These are phyloP conservation scores for Sporothrix pallida DNA, from an alignment of 2,329 filamentous ascomycete species.

Conservation along the genomic window DNA sequence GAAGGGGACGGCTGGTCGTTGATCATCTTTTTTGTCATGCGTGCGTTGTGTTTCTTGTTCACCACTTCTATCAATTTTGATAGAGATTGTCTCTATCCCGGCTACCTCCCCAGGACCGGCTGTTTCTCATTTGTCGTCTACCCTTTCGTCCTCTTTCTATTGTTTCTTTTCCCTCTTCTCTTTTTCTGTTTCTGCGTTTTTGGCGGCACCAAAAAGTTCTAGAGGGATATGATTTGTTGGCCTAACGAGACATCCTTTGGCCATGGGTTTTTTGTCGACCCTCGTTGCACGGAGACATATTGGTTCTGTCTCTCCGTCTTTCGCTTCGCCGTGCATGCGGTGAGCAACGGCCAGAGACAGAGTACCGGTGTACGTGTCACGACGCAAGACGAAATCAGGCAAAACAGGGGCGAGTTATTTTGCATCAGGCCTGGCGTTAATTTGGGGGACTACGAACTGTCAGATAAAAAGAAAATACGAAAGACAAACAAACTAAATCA, in stretches of 20 bases:
- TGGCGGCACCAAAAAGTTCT: constrained; percentile 30
- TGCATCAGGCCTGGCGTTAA: constrained; percentile 33
- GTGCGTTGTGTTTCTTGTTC: neutral
- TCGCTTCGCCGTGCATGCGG: constrained; percentile 1
- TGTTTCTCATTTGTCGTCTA: neutral
- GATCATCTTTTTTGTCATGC: constrained; percentile 7
- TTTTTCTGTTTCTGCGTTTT: constrained; percentile 25
- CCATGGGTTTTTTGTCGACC: constrained; percentile 5
- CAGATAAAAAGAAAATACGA: constrained; percentile 28
- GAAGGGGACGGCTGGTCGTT: neutral
- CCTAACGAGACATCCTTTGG: constrained; percentile 22
- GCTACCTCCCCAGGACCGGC: neutral
- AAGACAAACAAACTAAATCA: neutral
- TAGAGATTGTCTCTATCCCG: neutral
- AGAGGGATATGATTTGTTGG: constrained; percentile 27
- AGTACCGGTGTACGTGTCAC: neutral
- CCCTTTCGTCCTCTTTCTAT: no score
- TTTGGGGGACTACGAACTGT: constrained; percentile 21
- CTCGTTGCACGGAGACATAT: neutral
- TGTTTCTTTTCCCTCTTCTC: neutral
- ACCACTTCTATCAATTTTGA: neutral
- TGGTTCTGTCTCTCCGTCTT: neutral
- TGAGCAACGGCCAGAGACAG: constrained; percentile 3
- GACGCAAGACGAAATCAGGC: constrained; percentile 5
- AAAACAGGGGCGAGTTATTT: constrained; percentile 23